Evolutionary conservation across 495 filamentous ascomycete species (phyloP).

Genomic region (Penicillium taxi): DNA sequence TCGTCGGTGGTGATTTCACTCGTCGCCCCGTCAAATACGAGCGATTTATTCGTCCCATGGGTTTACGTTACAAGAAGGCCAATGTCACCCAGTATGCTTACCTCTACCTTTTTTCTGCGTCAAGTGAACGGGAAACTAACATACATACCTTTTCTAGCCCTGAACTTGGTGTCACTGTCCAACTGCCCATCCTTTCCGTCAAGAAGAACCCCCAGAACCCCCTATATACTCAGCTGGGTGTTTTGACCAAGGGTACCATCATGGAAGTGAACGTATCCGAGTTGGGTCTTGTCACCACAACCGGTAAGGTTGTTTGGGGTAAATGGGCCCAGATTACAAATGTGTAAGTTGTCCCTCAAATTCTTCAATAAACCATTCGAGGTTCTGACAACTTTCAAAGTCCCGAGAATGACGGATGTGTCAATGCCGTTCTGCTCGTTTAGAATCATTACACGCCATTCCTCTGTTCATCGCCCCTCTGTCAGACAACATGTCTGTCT

Average conservation of each 20-base stretch:
- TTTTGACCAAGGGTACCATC: slow-evolving; percentile 89
- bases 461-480: slow-evolving; percentile 8
- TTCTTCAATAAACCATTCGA: neutral
- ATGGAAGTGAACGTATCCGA: slow-evolving; percentile 95
- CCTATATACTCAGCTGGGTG: slow-evolving; percentile 89
- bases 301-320: slow-evolving; percentile 89
- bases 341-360: slow-evolving; percentile 37
- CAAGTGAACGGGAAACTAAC: slow-evolving; percentile 10
- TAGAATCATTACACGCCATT: slow-evolving; percentile 11
- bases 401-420: slow-evolving; percentile 21
- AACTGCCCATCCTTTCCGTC: slow-evolving; percentile 85
- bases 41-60: slow-evolving; percentile 74
- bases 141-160: slow-evolving; percentile 33
- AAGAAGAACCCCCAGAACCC: slow-evolving; percentile 99
- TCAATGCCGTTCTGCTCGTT: slow-evolving; percentile 25
- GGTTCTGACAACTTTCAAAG: slow-evolving; percentile 1
- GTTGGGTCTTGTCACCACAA: slow-evolving; percentile 83
- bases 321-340: slow-evolving; percentile 68
- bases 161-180: slow-evolving; percentile 80
- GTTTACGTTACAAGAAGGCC: slow-evolving; percentile 85
- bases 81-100: slow-evolving; percentile 65
- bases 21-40: slow-evolving; percentile 92
- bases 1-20: slow-evolving; percentile 88
- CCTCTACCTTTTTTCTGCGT: neutral
- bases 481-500: slow-evolving; percentile 13